Base-by-base conservation (phyloP, 495 filamentous ascomycete species). In the Penicillium coffeae region DNA sequence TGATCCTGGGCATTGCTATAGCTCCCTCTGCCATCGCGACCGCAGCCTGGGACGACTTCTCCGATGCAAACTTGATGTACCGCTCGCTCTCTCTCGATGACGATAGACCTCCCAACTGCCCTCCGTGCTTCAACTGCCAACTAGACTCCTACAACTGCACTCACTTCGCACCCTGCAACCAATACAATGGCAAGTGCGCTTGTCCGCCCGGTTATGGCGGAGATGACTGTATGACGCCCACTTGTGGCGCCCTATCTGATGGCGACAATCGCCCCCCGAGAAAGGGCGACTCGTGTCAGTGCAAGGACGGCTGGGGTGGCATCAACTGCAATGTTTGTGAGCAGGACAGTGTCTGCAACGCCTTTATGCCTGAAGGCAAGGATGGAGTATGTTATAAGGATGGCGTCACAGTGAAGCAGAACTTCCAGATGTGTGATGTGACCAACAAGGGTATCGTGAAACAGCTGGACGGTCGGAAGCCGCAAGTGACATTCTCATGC, bases 311-410 rank as follows among this genome's bases (percentile, higher is more conserved):
- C 39, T 98, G 93, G 93, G 80, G 80, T n/a, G 93, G 93, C 51
- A 91, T 97, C 69, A 98, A 98, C 75, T 98, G 93, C 78, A 98
- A 98, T 63, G 89, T 97, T 46, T 98, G 93, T 70, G 79, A 85
- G 38, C 80, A 82, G 13, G 76, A 97, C 62, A 70, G 85, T 47
- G 90, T 87, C 10, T 98, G 93, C 62, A 76, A 89, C 66, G 79
- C 86, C 7, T 69, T 98, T 68, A 93, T 92, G 81, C 88, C 90
- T 2, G 79, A 79, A 1, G 64, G 74, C n/a, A 74, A 86, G 34
- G 89, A 81, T 35, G 91, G 89, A 21, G 88, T 94, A 18, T 98
- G 93, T 72, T 95, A 95, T 58, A 87, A 86, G 54, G 83, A 92
- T 54, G 91, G 90, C 33, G 80, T 95, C 50, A 86, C 93, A 4